These are phyloP conservation scores for Ophiostoma himal-ulmi DNA, from an alignment of 2,329 filamentous ascomycete genomes.

Conservation along the genomic window DNA sequence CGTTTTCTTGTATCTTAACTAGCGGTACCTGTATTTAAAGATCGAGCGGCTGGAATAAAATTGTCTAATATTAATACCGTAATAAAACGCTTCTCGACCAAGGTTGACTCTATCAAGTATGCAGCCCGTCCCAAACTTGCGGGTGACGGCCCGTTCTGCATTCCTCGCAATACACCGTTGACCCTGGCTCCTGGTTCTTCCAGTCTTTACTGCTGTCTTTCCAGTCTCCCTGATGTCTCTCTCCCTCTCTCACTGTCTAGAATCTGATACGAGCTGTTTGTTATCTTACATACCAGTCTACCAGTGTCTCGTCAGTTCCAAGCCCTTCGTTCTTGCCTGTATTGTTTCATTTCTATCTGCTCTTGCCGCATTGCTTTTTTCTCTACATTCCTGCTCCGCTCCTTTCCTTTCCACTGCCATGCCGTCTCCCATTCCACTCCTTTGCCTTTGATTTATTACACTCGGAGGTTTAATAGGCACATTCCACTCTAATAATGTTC, in stretches of 20 bases:
- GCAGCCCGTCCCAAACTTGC: neutral
- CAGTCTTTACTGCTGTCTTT: neutral
- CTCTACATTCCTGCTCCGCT: neutral
- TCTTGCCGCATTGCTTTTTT: neutral
- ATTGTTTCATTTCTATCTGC: neutral
- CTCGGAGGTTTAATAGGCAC: neutral
- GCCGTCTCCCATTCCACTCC: constrained; percentile 2
- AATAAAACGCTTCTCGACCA: neutral
- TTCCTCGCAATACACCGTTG: constrained; percentile 2
- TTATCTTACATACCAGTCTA: neutral
- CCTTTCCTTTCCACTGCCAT: neutral
- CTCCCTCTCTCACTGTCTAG: neutral
- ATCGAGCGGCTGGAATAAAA: constrained; percentile 6
- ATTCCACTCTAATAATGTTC: constrained; percentile 3
- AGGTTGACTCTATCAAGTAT: neutral
- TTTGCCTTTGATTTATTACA: too few relatives aligned
- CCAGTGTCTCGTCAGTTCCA: neutral
- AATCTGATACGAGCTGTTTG: neutral
- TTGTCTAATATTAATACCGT: neutral
- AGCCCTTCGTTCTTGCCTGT: constrained; percentile 6
- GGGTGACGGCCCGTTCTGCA: constrained; percentile 13
- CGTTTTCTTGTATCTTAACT: too few relatives aligned
- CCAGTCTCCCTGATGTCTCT: neutral
- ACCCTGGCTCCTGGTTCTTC: neutral
- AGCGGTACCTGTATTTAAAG: too few relatives aligned